Base-by-base conservation (phyloP, 208 protist species). In the Acanthamoeba lugdunensis region DNA sequence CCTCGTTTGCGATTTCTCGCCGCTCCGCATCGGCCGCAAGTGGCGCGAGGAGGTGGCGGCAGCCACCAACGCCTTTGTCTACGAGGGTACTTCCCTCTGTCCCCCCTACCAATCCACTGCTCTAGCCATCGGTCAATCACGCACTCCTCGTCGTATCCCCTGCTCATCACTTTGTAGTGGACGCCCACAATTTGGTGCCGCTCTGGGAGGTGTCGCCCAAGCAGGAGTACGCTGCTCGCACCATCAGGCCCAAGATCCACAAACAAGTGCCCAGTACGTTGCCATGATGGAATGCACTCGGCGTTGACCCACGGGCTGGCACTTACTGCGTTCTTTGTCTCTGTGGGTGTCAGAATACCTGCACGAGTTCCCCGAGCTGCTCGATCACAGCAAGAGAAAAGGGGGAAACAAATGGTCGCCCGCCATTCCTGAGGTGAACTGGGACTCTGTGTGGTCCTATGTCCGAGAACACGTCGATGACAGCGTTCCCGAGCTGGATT, bases 161-260 rank as follows among this genome's bases (percentile, higher is more conserved):
- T 89, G n/a, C 63, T 2, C 25, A 25, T 61, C 16, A 61, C 54
- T 8, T 25, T 61, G 0, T 21, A 88, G 95, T 96, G 14, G 95
- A 95, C 79, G 94, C 94, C 37, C 94, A 95, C 50, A 95, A 95
- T 5, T 30, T 96, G 23, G 95, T 96, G 58, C 95, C 95, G 0
- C 56, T 94, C 16, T 96, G 95, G 95, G 63, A 58, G 5, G 94
- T 95, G 14, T 95, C 90, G 8, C 30, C 79, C 16, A 96, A 96
- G 63, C 94, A 94, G 45, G 95, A 96, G 90, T 95, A 95, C 21
- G 95, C 93, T 9, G 95, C 95, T 28, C 67, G 94, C 11, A 96
- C 95, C 28, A 82, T 96, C 18, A 67, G 95, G 2, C 65, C 65
- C 33, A 96, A 96, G 92, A 94, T 96, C 69, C 85, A 56, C 33